phyloP scores from a whole-genome alignment of 805 yeast genomes.

The Ascoidea asiatica region DNA sequence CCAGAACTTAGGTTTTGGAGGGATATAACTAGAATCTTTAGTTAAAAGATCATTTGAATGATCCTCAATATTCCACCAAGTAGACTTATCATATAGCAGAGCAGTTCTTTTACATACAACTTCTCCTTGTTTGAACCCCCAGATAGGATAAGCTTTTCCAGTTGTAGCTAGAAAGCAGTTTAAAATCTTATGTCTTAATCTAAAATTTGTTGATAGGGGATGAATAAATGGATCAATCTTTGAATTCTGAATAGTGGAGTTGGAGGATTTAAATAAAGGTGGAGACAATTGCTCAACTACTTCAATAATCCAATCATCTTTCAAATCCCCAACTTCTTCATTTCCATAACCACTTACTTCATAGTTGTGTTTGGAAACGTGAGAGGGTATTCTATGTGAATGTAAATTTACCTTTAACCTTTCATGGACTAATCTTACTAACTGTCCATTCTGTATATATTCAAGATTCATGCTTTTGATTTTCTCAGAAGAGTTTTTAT shows the following conservation, averaged over 20 bases:
- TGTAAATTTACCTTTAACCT: conserved; percentile 65
- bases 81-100: conserved; percentile 39
- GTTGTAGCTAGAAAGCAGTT: conserved; percentile 74
- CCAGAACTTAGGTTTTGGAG: conserved; percentile 42
- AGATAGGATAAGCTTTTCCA: conserved; percentile 53
- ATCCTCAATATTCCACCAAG: conserved; percentile 76
- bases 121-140: conserved; percentile 83
- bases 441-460: conserved; percentile 45
- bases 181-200: conserved; percentile 46
- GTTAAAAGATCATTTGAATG: conserved; percentile 39
- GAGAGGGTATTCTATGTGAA: conserved; percentile 71
- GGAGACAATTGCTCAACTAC: conserved; percentile 43
- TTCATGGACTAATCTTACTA: conserved; percentile 60
- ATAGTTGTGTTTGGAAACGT: conserved; percentile 46
- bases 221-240: conserved; percentile 34
- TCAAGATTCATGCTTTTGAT: conserved; percentile 9
- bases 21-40: conserved; percentile 19
- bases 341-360: conserved; percentile 89
- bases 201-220: conserved; percentile 64
- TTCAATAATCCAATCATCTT: conserved; percentile 88
- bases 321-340: conserved; percentile 53
- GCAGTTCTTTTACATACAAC: conserved; percentile 51
- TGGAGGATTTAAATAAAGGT: neutral
- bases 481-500: neutral
- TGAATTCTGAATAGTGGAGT: neutral